Evolutionary conservation across 306 rosid genomes (phyloP).

Genomic region (Potentilla sterilis): DNA sequence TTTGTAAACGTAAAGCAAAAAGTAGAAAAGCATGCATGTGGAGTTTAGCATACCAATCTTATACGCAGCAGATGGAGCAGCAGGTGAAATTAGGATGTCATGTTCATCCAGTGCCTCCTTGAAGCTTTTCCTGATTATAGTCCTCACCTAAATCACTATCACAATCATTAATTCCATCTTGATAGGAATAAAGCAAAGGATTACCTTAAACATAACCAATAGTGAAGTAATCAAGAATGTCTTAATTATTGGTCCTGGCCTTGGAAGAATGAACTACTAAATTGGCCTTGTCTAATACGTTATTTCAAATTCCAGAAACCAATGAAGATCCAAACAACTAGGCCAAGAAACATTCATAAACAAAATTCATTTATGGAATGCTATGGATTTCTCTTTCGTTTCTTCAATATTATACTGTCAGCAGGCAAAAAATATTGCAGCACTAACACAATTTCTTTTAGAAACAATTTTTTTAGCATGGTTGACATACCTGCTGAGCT

Average conservation of each 20-base stretch:
- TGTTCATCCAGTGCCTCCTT: slow-evolving; percentile 71
- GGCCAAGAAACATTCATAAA: background rate
- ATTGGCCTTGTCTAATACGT: background rate
- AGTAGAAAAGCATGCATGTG: background rate
- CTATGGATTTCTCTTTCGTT: background rate
- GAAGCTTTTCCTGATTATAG: slow-evolving; percentile 81
- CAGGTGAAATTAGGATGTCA: slow-evolving; percentile 93
- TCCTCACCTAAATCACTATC: slow-evolving; percentile 73
- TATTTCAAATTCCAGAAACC: background rate
- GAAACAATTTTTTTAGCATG: slow-evolving; percentile 13
- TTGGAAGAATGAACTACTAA: background rate
- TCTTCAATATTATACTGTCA: background rate
- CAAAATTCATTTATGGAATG: background rate
- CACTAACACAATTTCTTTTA: background rate
- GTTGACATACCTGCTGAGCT: slow-evolving; percentile 81
- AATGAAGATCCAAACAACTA: background rate
- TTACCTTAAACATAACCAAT: slow-evolving; percentile 15
- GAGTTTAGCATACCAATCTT: slow-evolving; percentile 63
- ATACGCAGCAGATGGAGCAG: slow-evolving; percentile 93
- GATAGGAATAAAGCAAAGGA: slow-evolving; percentile 16
- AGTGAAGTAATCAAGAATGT: slow-evolving; percentile 10
- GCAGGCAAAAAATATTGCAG: background rate
- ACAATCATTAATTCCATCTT: slow-evolving; percentile 26
- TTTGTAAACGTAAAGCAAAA: background rate
- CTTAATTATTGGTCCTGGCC: background rate